Conservation (phyloP, 345 rosid species). For the Lepidium africanum region DNA sequence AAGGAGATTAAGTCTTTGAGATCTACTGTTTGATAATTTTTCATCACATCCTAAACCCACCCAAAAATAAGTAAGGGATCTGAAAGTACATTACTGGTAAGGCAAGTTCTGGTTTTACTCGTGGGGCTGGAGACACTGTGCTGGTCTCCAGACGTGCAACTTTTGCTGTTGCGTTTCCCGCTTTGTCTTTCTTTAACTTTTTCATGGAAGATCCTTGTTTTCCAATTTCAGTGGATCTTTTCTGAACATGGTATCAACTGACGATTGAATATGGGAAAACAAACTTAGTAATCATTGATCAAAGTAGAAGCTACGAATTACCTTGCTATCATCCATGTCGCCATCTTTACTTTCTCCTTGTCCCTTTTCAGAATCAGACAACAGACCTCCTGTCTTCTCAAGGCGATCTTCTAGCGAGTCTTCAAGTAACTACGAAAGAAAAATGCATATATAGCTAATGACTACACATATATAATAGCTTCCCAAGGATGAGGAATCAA, state of each 20-base stretch:
- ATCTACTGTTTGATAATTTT: neutral
- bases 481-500: neutral
- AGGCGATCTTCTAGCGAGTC: conserved; percentile 83
- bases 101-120: conserved; percentile 90
- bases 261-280: conserved; percentile 2
- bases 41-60: neutral
- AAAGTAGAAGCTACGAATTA: conserved; percentile 15
- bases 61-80: conserved; percentile 12
- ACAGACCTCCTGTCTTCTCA: conserved; percentile 67
- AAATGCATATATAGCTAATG: neutral
- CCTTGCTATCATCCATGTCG: conserved; percentile 83
- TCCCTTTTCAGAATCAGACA: conserved; percentile 72
- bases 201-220: conserved; percentile 86
- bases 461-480: neutral
- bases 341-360: conserved; percentile 83
- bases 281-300: neutral
- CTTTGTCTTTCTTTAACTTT: conserved; percentile 84
- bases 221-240: conserved; percentile 64
- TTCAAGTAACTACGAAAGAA: conserved; percentile 66
- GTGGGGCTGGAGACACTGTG: conserved; percentile 44
- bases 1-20: neutral
- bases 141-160: conserved; percentile 54
- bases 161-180: conserved; percentile 62
- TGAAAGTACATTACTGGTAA: conserved; percentile 74
- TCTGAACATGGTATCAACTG: conserved; percentile 39